Conservation (phyloP, 331 rosid species). For the Arachis monticola region DNA sequence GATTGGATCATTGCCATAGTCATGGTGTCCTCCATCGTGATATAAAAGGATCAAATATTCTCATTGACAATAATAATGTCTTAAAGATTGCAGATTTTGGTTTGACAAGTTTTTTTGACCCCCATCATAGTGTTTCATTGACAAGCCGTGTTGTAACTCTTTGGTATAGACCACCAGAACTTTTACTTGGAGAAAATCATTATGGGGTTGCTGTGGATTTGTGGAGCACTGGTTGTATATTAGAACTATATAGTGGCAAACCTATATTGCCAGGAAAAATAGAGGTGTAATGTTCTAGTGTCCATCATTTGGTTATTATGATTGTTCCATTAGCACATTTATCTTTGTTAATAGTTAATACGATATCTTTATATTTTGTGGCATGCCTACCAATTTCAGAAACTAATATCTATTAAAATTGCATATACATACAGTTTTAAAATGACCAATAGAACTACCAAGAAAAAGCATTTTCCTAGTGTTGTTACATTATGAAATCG, state of each 20-base stretch:
- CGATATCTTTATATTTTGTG: constrained; percentile 1
- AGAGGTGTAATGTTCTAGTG: constrained; percentile 62
- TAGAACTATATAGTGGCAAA: constrained; percentile 84
- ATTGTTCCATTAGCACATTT: constrained; percentile 23
- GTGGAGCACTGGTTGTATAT: constrained; percentile 97
- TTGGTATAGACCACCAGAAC: constrained; percentile 99
- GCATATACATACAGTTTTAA: background rate
- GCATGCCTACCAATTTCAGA: background rate
- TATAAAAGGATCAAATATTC: constrained; percentile 98
- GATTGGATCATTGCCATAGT: constrained; percentile 91
- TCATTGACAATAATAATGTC: constrained; percentile 77
- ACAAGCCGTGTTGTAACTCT: constrained; percentile 96
- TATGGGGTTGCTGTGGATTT: constrained; percentile 93
- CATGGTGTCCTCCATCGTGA: constrained; percentile 94
- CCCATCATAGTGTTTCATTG: constrained; percentile 64
- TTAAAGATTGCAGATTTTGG: constrained; percentile 98
- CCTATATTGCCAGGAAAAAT: constrained; percentile 99
- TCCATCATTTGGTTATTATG: constrained; percentile 24
- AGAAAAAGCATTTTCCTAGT: background rate
- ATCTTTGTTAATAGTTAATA: constrained; percentile 4
- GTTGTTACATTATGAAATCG: constrained; percentile 4
- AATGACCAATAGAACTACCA: background rate
- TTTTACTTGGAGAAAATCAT: constrained; percentile 86
- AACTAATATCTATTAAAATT: background rate
- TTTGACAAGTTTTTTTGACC: constrained; percentile 75